A percentile compares a stretch with the other conserved stretches of the same genome.
These are phyloP conservation scores for Fomitopsis palustris DNA, from an alignment of 1,284 basidiomycete genomes.

Conservation along the genomic window DNA sequence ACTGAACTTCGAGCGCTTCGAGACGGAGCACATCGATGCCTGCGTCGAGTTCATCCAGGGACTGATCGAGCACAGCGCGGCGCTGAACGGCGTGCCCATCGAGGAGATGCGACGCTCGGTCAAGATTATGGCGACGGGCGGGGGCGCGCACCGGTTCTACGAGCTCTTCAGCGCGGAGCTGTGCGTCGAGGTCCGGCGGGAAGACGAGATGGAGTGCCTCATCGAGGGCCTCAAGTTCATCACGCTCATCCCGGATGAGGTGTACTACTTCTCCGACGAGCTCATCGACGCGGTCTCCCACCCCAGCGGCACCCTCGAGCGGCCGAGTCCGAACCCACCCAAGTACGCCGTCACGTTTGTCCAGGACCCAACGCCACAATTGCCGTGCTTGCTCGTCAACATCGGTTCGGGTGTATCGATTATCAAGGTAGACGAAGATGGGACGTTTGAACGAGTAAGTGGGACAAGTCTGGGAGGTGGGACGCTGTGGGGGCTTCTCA, in stretches of 20 bases:
- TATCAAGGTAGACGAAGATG: conserved; percentile 95
- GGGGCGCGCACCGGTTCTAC: conserved; percentile 94
- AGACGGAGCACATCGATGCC: conserved; percentile 86
- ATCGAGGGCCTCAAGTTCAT: conserved; percentile 98
- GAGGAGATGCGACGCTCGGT: conserved; percentile 91
- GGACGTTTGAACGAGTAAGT: conserved; percentile 93
- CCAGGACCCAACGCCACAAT: conserved; percentile 74
- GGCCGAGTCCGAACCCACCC: conserved; percentile 92
- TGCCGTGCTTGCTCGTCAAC: conserved; percentile 97
- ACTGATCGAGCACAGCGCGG: conserved; percentile 85
- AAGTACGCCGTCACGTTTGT: conserved; percentile 89
- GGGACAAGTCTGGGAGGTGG: conserved; percentile 98
- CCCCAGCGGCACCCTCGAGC: conserved; percentile 57
- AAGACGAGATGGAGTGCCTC: conserved; percentile 99
- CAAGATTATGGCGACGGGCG: conserved; percentile 98
- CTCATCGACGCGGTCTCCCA: conserved; percentile 88
- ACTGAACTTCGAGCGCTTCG: conserved; percentile 97
- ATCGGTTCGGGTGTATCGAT: conserved; percentile 98
- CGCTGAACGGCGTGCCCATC: conserved; percentile 85
- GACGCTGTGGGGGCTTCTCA: conserved; percentile 97
- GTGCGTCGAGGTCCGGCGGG: conserved; percentile 81
- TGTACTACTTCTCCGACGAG: conserved; percentile 98
- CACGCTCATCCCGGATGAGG: conserved; percentile 94
- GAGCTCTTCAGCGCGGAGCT: conserved; percentile 77
- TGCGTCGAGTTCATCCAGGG: conserved; percentile 88